phyloP scores from a whole-genome alignment of 1,139 yeast genomes.

The Kodamaea arcana region DNA sequence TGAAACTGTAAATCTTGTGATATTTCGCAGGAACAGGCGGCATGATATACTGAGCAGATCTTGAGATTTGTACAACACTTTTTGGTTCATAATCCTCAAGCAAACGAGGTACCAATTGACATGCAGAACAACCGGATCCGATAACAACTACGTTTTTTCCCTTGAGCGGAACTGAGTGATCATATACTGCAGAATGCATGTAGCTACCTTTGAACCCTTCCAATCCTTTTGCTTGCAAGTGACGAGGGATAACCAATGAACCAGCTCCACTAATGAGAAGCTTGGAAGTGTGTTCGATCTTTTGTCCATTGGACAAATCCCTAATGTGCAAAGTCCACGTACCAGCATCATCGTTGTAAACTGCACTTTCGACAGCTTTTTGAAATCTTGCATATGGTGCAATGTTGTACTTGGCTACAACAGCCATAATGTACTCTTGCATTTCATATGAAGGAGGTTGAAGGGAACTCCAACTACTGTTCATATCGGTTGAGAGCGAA shows the following conservation, averaged over 20 bases:
- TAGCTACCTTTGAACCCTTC: conserved; percentile 41
- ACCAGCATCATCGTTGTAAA: conserved; percentile 33
- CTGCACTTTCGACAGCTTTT: conserved; percentile 21
- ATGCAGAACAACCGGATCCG: conserved; percentile 24
- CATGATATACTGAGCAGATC: conserved; percentile 38
- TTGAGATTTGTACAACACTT: conserved; percentile 30
- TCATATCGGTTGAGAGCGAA: conserved; percentile 38
- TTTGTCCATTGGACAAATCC: conserved; percentile 33
- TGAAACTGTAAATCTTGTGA: conserved; percentile 18
- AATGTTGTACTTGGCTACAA: conserved; percentile 35
- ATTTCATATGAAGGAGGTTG: conserved; percentile 49
- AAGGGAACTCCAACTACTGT: conserved; percentile 40
- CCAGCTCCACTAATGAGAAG: conserved; percentile 34
- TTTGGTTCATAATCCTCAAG: conserved; percentile 26
- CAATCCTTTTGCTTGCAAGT: conserved; percentile 31
- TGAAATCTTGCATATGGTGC: conserved; percentile 25
- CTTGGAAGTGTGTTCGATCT: conserved; percentile 22
- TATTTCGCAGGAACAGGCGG: conserved; percentile 34
- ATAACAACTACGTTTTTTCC: conserved; percentile 21
- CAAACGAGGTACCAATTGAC: conserved; percentile 23
- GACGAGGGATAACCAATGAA: conserved; percentile 35
- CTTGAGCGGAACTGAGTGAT: conserved; percentile 34
- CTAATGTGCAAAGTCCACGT: conserved; percentile 35
- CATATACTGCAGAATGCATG: conserved; percentile 49
- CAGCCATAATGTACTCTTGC: conserved; percentile 40